Conservation (phyloP, 1,284 basidiomycete species). For the Meripilus lineatus region DNA sequence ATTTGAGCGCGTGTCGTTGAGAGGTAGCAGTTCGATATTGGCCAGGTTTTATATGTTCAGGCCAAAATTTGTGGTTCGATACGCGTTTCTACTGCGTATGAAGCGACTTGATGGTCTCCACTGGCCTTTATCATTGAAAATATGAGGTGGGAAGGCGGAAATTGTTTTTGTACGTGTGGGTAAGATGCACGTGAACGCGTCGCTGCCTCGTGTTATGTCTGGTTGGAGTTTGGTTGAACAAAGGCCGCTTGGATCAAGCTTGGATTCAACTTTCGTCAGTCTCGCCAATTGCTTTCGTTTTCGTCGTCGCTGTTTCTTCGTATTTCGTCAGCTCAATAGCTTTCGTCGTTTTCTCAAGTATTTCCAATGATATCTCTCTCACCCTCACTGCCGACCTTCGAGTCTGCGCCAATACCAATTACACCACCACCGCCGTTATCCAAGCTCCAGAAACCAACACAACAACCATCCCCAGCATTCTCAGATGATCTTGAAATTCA, state of each 20-base stretch:
- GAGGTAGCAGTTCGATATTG: no score
- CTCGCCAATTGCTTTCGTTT: constrained; percentile 4
- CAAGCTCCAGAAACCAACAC: background rate
- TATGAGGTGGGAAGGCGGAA: no score
- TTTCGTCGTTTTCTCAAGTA: constrained; percentile 2
- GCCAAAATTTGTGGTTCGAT: no score
- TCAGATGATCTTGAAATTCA: constrained; percentile 5
- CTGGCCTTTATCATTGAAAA: no score
- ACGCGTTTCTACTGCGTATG: no score
- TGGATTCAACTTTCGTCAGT: background rate
- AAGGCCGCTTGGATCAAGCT: background rate
- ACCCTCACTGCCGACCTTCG: background rate
- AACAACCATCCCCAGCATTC: constrained; percentile 6
- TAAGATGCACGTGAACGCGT: constrained; percentile 5
- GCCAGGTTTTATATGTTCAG: no score
- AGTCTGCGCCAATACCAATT: constrained; percentile 3
- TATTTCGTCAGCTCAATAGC: background rate
- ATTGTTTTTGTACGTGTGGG: background rate
- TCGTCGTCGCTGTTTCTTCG: constrained; percentile 7
- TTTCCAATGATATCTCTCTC: constrained; percentile 5
- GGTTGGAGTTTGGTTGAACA: constrained; percentile 2
- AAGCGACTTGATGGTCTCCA: no score
- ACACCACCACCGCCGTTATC: background rate
- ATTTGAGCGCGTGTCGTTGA: no score
- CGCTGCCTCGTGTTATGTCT: constrained; percentile 8